Percentiles rank a stretch among this genome's conserved stretches.
Conservation (phyloP, 169 alveolate genomes). For the Cyclospora cayetanensis region DNA sequence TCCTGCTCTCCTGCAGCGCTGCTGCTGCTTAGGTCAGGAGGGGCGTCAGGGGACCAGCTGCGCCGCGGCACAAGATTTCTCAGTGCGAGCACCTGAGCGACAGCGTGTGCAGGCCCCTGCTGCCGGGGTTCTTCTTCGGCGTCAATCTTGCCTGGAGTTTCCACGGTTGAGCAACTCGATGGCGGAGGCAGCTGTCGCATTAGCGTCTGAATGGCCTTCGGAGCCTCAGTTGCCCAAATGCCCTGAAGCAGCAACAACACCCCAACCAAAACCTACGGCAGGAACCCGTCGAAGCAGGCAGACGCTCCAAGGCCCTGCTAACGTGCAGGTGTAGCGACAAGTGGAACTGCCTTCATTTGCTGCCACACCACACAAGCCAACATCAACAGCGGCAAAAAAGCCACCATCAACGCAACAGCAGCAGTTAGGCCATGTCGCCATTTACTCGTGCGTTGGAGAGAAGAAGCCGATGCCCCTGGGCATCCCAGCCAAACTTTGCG, state of each 20-base stretch:
- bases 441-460: not conserved
- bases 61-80: not conserved
- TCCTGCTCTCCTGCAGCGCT: too few relatives aligned
- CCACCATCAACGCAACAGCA: not conserved
- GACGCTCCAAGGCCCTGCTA: too few relatives aligned
- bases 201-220: not conserved
- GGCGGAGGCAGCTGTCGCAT: not conserved
- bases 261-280: not conserved
- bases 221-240: slow-evolving; percentile 17
- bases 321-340: not conserved
- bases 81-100: slow-evolving; percentile 20
- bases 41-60: too few relatives aligned
- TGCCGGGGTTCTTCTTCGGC: too few relatives aligned
- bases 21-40: too few relatives aligned
- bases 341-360: not conserved
- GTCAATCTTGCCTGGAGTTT: too few relatives aligned
- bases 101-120: too few relatives aligned
- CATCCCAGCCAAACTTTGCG: not conserved
- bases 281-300: too few relatives aligned
- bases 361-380: not conserved
- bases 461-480: not conserved
- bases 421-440: not conserved
- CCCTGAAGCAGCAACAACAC: slow-evolving; percentile 14
- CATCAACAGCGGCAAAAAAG: not conserved
- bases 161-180: too few relatives aligned